These are phyloP conservation scores for Verticillium longisporum DNA, from an alignment of 2,329 filamentous ascomycete genomes.

Conservation along the genomic window DNA sequence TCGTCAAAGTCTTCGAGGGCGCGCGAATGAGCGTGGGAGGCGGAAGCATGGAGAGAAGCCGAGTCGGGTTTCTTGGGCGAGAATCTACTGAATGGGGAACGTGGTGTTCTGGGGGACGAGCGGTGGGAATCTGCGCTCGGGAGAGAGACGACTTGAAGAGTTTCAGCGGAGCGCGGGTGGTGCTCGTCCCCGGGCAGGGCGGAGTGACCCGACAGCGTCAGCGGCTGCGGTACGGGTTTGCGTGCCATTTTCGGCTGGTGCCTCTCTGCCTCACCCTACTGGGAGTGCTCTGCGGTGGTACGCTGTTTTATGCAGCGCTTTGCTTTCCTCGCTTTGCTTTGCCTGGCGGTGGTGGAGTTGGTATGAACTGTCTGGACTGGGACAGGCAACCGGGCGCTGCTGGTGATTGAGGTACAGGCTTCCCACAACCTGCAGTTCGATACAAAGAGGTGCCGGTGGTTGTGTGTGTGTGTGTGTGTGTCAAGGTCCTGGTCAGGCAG, in stretches of 20 bases:
- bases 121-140: constrained; percentile 30
- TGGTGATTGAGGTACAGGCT: not conserved
- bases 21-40: constrained; percentile 5
- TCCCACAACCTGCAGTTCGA: not conserved
- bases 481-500: not conserved
- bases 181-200: constrained; percentile 20
- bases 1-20: constrained; percentile 10
- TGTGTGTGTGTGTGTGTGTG: not conserved
- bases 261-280: not conserved
- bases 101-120: constrained; percentile 34
- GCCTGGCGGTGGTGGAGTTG: not conserved
- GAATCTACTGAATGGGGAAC: constrained; percentile 35
- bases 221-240: constrained; percentile 52
- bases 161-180: constrained; percentile 22
- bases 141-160: constrained; percentile 22
- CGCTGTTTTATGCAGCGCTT: too few relatives aligned
- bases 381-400: not conserved
- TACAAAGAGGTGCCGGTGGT: not conserved
- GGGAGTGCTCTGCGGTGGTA: not conserved
- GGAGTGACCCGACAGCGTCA: constrained; percentile 40
- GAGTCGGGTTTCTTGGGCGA: constrained; percentile 24
- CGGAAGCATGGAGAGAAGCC: constrained; percentile 5
- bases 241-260: constrained; percentile 39
- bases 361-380: not conserved
- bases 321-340: not conserved